phyloP scores from a whole-genome alignment of 306 rosid genomes.

The Mimosa bimucronata region DNA sequence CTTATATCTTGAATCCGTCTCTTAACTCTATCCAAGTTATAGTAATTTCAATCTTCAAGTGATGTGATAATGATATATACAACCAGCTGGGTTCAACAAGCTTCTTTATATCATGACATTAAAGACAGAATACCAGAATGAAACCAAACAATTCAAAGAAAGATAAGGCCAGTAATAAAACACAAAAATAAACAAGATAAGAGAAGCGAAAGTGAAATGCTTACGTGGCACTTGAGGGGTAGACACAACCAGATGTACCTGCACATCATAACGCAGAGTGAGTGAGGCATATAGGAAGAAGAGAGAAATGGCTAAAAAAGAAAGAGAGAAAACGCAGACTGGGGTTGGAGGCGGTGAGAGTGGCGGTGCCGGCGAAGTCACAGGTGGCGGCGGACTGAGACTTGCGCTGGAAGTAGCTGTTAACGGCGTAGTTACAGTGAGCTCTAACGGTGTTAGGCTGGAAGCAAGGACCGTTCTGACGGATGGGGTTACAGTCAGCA shows the following conservation, averaged over 20 bases:
- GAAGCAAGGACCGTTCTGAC: constrained; percentile 54
- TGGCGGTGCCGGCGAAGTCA: constrained; percentile 72
- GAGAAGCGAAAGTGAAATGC: neutral
- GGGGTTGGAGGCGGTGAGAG: constrained; percentile 57
- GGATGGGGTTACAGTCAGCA: constrained; percentile 78
- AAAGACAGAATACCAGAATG: neutral
- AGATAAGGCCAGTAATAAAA: neutral
- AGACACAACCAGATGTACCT: constrained; percentile 64
- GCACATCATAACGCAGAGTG: constrained; percentile 23
- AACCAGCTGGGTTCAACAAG: neutral
- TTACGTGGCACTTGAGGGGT: constrained; percentile 75
- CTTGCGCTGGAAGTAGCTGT: constrained; percentile 76
- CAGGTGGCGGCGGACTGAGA: constrained; percentile 66
- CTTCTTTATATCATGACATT: neutral
- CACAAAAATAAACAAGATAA: neutral
- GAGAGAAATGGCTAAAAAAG: neutral
- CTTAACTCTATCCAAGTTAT: neutral
- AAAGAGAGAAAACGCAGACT: constrained; percentile 38
- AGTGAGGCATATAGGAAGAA: neutral
- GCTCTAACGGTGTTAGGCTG: constrained; percentile 69
- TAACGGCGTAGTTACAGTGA: constrained; percentile 78
- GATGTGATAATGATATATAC: neutral
- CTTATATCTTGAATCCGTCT: neutral
- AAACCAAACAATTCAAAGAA: neutral
- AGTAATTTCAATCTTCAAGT: neutral